phyloP scores from a whole-genome alignment of 1,139 yeast species.

The Scheffersomyces parashehatae region DNA sequence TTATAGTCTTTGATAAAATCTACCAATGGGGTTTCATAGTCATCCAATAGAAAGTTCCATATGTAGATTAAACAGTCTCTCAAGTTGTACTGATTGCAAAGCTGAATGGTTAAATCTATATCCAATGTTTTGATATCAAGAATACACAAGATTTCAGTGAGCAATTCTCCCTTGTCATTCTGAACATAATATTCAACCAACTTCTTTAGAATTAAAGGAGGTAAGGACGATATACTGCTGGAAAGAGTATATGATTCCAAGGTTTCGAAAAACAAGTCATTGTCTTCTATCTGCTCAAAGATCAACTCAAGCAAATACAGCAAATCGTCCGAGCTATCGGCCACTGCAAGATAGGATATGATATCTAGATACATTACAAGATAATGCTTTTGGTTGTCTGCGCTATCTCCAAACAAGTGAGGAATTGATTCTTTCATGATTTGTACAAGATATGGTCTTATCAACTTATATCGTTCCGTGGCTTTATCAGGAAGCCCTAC shows the following conservation, averaged over 20 bases:
- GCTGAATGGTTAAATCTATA: conserved; percentile 63
- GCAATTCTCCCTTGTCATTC: conserved; percentile 39
- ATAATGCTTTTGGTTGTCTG: conserved; percentile 10
- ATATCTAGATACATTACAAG: conserved; percentile 25
- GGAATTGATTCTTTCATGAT: conserved; percentile 55
- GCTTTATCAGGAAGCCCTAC: conserved; percentile 56
- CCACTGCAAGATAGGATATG: conserved; percentile 18
- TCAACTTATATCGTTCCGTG: conserved; percentile 44
- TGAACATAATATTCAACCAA: conserved; percentile 54
- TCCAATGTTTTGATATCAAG: conserved; percentile 69
- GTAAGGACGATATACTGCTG: conserved; percentile 46
- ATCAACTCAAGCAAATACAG: conserved; percentile 51
- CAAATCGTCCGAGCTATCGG: conserved; percentile 14
- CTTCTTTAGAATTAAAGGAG: conserved; percentile 63
- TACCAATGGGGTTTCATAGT: conserved; percentile 65
- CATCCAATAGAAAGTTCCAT: conserved; percentile 65
- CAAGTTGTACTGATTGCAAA: conserved; percentile 57
- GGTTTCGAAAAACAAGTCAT: conserved; percentile 45
- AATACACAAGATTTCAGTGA: conserved; percentile 68
- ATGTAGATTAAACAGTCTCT: conserved; percentile 65
- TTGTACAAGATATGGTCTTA: conserved; percentile 57
- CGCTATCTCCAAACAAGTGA: conserved; percentile 31
- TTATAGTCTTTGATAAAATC: conserved; percentile 47
- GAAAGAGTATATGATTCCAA: conserved; percentile 54
- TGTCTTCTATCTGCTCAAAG: conserved; percentile 46